phyloP scores from a whole-genome alignment of 257 asterid species.

The Prunella vulgaris region DNA sequence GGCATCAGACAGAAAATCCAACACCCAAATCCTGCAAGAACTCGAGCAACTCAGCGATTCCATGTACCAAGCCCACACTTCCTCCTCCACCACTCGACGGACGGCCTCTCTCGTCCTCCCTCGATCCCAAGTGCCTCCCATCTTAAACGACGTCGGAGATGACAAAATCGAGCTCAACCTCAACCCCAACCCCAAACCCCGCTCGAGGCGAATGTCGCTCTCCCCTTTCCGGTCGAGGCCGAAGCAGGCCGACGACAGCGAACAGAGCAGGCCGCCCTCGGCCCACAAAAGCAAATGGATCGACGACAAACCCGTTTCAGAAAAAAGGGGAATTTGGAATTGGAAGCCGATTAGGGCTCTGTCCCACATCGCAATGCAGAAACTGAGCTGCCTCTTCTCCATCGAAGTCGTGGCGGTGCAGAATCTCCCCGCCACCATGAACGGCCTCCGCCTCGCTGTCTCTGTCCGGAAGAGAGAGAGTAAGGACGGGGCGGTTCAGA shows the following conservation, averaged over 20 bases:
- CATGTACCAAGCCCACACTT: constrained; percentile 47
- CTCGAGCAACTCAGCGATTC: constrained; percentile 73
- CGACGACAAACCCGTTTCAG: constrained; percentile 29
- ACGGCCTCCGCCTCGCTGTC: constrained; percentile 77
- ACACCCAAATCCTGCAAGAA: constrained; percentile 64
- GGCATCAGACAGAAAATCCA: constrained; percentile 59
- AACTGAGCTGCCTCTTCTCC: constrained; percentile 79
- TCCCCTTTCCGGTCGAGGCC: constrained; percentile 78
- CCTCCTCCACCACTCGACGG: constrained; percentile 32
- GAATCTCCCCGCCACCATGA: constrained; percentile 74
- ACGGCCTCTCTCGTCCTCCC: constrained; percentile 76
- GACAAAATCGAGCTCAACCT: constrained; percentile 29
- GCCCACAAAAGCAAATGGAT: constrained; percentile 20
- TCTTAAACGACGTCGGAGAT: constrained; percentile 15
- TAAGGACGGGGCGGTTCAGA: constrained; percentile 71
- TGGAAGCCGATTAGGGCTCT: constrained; percentile 93
- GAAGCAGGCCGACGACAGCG: constrained; percentile 18
- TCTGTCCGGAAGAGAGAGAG: constrained; percentile 77
- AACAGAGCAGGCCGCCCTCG: not conserved
- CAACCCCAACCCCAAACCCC: constrained; percentile 70
- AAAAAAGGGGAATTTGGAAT: constrained; percentile 71
- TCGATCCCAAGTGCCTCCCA: constrained; percentile 42
- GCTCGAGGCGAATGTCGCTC: constrained; percentile 70
- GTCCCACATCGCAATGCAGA: constrained; percentile 74
- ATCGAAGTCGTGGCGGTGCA: constrained; percentile 72